These are phyloP conservation scores for Kodamaea suecica DNA, from an alignment of 1,139 yeast genomes.

Conservation along the genomic window DNA sequence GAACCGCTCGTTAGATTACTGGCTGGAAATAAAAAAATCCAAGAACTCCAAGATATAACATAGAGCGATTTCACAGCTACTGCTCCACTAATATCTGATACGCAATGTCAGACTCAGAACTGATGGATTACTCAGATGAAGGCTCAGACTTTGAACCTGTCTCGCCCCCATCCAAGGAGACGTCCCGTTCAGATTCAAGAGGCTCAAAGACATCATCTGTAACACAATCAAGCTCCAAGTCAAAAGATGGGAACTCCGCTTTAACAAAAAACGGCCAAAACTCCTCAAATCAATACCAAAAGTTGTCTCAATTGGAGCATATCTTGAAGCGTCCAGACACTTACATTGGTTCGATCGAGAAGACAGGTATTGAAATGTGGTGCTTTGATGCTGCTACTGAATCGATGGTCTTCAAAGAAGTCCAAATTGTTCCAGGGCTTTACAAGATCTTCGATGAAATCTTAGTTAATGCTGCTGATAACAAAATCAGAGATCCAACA, in stretches of 20 bases:
- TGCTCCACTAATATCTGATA: neutral
- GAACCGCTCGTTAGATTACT: too few relatives aligned
- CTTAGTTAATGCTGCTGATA: conserved; percentile 96
- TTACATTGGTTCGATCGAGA: conserved; percentile 92
- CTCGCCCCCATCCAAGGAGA: conserved; percentile 5
- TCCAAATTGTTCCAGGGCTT: conserved; percentile 88
- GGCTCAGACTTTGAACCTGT: conserved; percentile 8
- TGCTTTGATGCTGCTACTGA: conserved; percentile 67
- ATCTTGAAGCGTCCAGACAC: conserved; percentile 97
- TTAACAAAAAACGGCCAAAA: conserved; percentile 13
- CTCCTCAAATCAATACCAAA: conserved; percentile 83
- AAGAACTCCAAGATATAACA: too few relatives aligned
- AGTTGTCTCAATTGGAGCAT: conserved; percentile 92
- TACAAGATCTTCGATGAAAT: conserved; percentile 97
- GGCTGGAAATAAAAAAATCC: too few relatives aligned
- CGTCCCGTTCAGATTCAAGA: neutral
- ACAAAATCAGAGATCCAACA: conserved; percentile 88
- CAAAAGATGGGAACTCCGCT: too few relatives aligned
- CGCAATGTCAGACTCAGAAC: conserved; percentile 8
- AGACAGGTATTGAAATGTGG: conserved; percentile 81
- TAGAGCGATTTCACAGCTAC: too few relatives aligned
- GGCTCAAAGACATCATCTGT: conserved; percentile 1
- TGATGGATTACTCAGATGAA: conserved; percentile 7
- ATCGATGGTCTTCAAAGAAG: conserved; percentile 68
- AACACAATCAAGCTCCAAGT: conserved; percentile 3